Conservation (phyloP, 139 green algal genomes). For the Mesotaenium endlicherianum region DNA sequence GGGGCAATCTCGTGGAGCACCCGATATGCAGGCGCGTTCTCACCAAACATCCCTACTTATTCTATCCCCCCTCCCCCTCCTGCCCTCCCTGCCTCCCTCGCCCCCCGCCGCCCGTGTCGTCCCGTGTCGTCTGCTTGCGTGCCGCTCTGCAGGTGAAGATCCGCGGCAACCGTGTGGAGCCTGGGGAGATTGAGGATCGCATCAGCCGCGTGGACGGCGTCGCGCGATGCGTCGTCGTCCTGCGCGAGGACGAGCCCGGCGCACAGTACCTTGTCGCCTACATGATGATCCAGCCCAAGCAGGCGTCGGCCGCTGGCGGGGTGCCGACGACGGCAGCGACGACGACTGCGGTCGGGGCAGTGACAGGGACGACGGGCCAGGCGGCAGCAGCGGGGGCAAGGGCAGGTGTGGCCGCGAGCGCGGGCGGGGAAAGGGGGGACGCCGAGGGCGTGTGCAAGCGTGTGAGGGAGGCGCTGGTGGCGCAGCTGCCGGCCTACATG, state of each 20-base stretch:
- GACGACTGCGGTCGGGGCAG: too few relatives aligned
- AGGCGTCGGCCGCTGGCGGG: not conserved
- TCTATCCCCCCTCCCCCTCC: too few relatives aligned
- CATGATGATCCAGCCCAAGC: not conserved
- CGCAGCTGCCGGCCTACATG: slow-evolving; percentile 10
- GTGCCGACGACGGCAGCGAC: not conserved
- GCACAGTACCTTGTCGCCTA: slow-evolving; percentile 19
- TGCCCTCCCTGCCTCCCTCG: too few relatives aligned
- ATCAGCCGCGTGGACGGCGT: slow-evolving; percentile 21
- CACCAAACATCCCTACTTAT: too few relatives aligned
- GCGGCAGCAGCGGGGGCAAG: not conserved
- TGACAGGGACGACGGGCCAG: too few relatives aligned
- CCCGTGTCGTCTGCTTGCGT: too few relatives aligned
- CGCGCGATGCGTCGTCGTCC: not conserved
- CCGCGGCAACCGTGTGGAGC: slow-evolving; percentile 7
- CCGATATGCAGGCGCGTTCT: too few relatives aligned
- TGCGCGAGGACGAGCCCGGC: slow-evolving; percentile 13
- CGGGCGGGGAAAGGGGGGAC: not conserved
- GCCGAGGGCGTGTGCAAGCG: too few relatives aligned
- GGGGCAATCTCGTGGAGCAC: too few relatives aligned
- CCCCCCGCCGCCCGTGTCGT: too few relatives aligned
- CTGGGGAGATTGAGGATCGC: slow-evolving; percentile 16
- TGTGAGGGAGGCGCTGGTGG: not conserved
- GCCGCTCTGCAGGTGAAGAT: slow-evolving; percentile 44
- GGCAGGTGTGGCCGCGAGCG: not conserved